Conservation (phyloP, 2,329 filamentous ascomycete species). For the Ophiostoma perfectum region DNA sequence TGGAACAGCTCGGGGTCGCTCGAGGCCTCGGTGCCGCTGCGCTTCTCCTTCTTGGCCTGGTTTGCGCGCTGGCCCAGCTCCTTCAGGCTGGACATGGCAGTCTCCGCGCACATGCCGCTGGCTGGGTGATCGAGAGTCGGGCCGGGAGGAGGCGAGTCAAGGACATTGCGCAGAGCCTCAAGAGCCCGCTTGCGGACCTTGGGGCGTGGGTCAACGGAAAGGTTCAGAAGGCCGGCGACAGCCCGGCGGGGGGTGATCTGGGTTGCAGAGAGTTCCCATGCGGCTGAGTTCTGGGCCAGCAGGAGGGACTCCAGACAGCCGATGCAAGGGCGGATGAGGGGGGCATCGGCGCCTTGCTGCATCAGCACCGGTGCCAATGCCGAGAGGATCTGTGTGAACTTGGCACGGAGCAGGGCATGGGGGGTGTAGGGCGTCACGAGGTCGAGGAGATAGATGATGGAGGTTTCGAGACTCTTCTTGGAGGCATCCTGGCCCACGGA, state of each 20-base stretch:
- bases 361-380: slow-evolving; percentile 79
- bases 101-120: slow-evolving; percentile 92
- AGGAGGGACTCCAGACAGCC: slow-evolving; percentile 91
- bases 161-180: slow-evolving; percentile 76
- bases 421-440: slow-evolving; percentile 81
- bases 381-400: slow-evolving; percentile 89
- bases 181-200: slow-evolving; percentile 93
- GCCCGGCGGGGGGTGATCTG: slow-evolving; percentile 83
- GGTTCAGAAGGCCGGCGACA: slow-evolving; percentile 75
- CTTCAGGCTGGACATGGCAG: slow-evolving; percentile 72
- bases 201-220: slow-evolving; percentile 80
- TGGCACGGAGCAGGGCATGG: slow-evolving; percentile 79
- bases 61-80: slow-evolving; percentile 62
- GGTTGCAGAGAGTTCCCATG: slow-evolving; percentile 80
- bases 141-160: slow-evolving; percentile 81
- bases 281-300: slow-evolving; percentile 75
- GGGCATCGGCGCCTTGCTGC: slow-evolving; percentile 75
- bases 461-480: slow-evolving; percentile 76
- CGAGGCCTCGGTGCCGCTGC: slow-evolving; percentile 44
- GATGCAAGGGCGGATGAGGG: slow-evolving; percentile 79
- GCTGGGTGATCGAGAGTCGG: slow-evolving; percentile 91
- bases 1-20: slow-evolving; percentile 86
- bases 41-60: slow-evolving; percentile 64
- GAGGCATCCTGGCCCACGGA: slow-evolving; percentile 62
- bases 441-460: slow-evolving; percentile 93